Percentiles rank a stretch among this genome's conserved stretches.
Evolutionary conservation across 805 yeast genomes (phyloP).

Genomic region (Schwanniomyces polymorphus): DNA sequence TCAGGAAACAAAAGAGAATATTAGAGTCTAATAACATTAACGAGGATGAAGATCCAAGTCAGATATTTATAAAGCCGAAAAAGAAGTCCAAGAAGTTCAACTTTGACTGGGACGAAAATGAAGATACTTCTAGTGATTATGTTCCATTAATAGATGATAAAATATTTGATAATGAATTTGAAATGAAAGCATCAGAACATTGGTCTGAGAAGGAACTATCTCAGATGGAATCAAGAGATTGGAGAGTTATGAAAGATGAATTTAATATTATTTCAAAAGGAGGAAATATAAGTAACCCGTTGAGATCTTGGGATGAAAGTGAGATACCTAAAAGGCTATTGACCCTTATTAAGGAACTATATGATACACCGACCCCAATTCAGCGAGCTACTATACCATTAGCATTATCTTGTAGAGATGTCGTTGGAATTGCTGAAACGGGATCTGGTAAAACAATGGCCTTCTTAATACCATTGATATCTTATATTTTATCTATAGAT

Average conservation of each 20-base stretch:
- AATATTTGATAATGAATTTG: slow-evolving; percentile 6
- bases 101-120: slow-evolving; percentile 69
- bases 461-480: slow-evolving; percentile 70
- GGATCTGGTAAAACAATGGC: slow-evolving; percentile 95
- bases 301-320: slow-evolving; percentile 74
- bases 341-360: slow-evolving; percentile 39
- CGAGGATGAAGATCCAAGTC: background rate
- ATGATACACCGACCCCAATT: slow-evolving; percentile 78
- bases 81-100: slow-evolving; percentile 42
- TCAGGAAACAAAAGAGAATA: background rate
- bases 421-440: slow-evolving; percentile 91
- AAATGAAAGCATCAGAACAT: slow-evolving; percentile 27
- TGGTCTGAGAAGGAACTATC: slow-evolving; percentile 71
- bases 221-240: slow-evolving; percentile 79
- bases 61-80: background rate
- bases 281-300: slow-evolving; percentile 49
- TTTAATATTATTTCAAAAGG: slow-evolving; percentile 62
- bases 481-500: slow-evolving; percentile 45
- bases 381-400: slow-evolving; percentile 87
- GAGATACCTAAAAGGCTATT: slow-evolving; percentile 28
- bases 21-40: background rate
- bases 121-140: slow-evolving; percentile 57
- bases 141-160: slow-evolving; percentile 38
- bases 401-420: slow-evolving; percentile 57
- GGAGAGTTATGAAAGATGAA: slow-evolving; percentile 86